phyloP scores from a whole-genome alignment of 2,329 filamentous ascomycete genomes.

The Talaromyces marneffei region DNA sequence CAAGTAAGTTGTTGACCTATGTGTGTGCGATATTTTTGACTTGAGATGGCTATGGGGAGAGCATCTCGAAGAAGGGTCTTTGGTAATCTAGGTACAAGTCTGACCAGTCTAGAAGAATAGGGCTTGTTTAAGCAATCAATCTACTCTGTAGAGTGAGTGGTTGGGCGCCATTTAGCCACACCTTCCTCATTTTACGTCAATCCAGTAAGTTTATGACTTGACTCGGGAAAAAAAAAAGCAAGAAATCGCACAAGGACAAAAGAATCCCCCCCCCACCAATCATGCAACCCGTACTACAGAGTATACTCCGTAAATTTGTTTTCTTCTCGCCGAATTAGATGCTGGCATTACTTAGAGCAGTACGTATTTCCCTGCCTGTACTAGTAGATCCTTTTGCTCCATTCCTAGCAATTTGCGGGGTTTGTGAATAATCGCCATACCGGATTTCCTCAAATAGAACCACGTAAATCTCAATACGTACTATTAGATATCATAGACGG shows the following conservation, averaged over 20 bases:
- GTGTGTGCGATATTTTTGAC: too few relatives aligned
- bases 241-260: background rate
- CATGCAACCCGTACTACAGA: background rate
- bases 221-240: background rate
- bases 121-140: background rate
- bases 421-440: background rate
- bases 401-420: background rate
- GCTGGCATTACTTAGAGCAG: background rate
- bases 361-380: background rate
- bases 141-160: background rate
- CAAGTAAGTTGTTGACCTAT: too few relatives aligned
- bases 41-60: too few relatives aligned
- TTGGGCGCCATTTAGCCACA: background rate
- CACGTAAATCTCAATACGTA: background rate
- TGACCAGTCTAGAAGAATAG: background rate
- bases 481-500: background rate
- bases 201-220: background rate
- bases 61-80: background rate
- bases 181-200: background rate
- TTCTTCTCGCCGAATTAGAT: background rate
- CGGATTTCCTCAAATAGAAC: background rate
- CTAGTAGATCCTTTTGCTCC: background rate
- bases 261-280: background rate
- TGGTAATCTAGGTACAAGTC: background rate
- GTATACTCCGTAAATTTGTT: background rate